Base-by-base conservation (phyloP, 2,329 filamentous ascomycete species). In the Colletotrichum sp. region DNA sequence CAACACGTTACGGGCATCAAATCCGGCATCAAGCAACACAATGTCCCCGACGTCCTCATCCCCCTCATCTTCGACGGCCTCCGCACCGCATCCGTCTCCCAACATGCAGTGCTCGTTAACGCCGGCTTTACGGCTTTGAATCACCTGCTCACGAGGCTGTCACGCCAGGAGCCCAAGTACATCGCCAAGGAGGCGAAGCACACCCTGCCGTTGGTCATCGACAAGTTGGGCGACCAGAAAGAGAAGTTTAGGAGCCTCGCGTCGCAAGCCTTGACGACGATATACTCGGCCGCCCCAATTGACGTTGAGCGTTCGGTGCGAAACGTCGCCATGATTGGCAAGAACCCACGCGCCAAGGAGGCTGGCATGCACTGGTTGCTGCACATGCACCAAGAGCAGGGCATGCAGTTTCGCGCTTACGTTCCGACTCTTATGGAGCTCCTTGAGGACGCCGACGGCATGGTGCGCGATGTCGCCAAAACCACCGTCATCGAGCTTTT, bases 21-120 rank as follows among this genome's bases (percentile, higher is more conserved):
- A 86, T 96, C 95, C 59, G 92, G 93, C 83, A 98, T 98, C 89
- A 98, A 98, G 85, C 96, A 98, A 85, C 94, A 95, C 83, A 96
- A 96, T 87, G 95, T 98, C 62, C 95, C 95, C 76, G 95, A 98
- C 79, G 85, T 86, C 71, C 91, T 90, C 80, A 91, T 98, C 80
- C 86, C 92, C 30, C 89, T 92, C 74, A 92, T 98, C 78, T 98
- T 98, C 85, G 95, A 98, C 77, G 95, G 93, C 78, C 89, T 98
- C 81, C 93, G 94, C 78, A 87, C 92, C 69, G 94, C 95, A 76
- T 94, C 96, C 79, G 88, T 89, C 70, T 95, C 95, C 57, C 93
- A 95, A 80, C 94, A 98, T 81, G 93, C 93, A 59, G 91, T 92
- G 39, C 92, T 98, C 77, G 92, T 94, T 79, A 94, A 95, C 74